Conservation (phyloP, 2,329 filamentous ascomycete genomes). For the Phialophora chinensis region DNA sequence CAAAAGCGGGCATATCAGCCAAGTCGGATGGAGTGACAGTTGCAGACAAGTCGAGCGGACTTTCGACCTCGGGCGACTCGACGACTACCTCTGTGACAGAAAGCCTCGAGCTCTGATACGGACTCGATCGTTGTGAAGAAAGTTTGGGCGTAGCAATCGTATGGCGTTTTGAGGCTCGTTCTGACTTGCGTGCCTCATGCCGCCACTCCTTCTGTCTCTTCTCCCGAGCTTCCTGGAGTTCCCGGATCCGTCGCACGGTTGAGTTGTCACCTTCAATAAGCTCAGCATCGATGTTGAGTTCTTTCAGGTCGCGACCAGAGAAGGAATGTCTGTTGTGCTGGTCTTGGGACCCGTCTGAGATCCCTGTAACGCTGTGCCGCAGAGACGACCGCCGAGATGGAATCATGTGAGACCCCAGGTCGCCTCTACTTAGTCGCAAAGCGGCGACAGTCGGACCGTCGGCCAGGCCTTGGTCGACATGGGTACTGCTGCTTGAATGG, state of each 20-base stretch:
- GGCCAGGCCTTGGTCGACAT: slow-evolving; percentile 9
- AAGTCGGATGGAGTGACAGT: slow-evolving; percentile 31
- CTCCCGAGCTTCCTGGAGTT: slow-evolving; percentile 64
- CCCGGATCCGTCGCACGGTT: slow-evolving; percentile 63
- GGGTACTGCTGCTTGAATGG: slow-evolving; percentile 13
- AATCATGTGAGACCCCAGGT: slow-evolving; percentile 45
- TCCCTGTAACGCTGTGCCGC: slow-evolving; percentile 55
- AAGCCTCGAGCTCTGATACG: slow-evolving; percentile 35
- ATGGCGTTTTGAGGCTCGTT: slow-evolving; percentile 35
- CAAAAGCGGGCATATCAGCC: slow-evolving; percentile 33
- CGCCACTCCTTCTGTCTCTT: slow-evolving; percentile 44
- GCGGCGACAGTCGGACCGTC: slow-evolving; percentile 26
- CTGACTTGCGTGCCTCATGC: slow-evolving; percentile 38
- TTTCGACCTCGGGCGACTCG: slow-evolving; percentile 35
- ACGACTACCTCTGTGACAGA: slow-evolving; percentile 37
- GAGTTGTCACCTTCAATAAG: slow-evolving; percentile 58
- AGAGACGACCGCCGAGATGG: slow-evolving; percentile 62
- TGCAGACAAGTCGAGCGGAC: slow-evolving; percentile 28
- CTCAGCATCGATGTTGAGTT: slow-evolving; percentile 49
- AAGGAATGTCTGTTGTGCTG: slow-evolving; percentile 59
- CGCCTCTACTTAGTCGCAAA: slow-evolving; percentile 32
- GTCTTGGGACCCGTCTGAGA: slow-evolving; percentile 68
- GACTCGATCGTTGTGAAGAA: slow-evolving; percentile 30
- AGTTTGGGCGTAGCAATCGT: slow-evolving; percentile 35
- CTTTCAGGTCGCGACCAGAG: slow-evolving; percentile 49